phyloP scores from a whole-genome alignment of 179 eudicot genomes.

The Spergularia azorica region DNA sequence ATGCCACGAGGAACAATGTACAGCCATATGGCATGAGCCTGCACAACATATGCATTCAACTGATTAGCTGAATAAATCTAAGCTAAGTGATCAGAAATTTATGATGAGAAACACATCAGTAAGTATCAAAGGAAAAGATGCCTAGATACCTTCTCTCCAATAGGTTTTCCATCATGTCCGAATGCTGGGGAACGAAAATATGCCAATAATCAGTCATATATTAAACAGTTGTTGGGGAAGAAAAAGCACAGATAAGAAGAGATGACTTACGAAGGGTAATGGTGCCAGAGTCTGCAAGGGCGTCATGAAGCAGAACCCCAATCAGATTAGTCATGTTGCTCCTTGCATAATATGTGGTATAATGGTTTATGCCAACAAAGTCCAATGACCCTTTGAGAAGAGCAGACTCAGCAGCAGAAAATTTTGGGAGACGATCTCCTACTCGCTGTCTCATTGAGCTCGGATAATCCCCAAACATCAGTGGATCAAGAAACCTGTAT shows the following conservation, averaged over 20 bases:
- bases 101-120: background rate
- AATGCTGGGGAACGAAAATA: conserved; percentile 28
- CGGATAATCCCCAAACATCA: conserved; percentile 82
- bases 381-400: conserved; percentile 70
- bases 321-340: conserved; percentile 41
- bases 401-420: conserved; percentile 47
- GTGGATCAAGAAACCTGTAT: conserved; percentile 77
- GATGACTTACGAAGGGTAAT: conserved; percentile 57
- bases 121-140: background rate
- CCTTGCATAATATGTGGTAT: conserved; percentile 74
- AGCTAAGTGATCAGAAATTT: background rate
- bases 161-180: conserved; percentile 53
- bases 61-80: conserved; percentile 2
- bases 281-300: conserved; percentile 62
- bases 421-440: conserved; percentile 69
- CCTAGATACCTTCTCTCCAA: conserved; percentile 62
- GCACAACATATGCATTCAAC: conserved; percentile 3
- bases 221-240: background rate
- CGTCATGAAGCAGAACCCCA: conserved; percentile 53
- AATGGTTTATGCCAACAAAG: conserved; percentile 93
- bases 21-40: conserved; percentile 90
- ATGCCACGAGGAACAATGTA: conserved; percentile 84
- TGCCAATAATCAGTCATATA: background rate
- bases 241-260: background rate
- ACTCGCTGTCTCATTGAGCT: conserved; percentile 71